Conservation (phyloP, 2,329 filamentous ascomycete species). For the Aspergillus pseudonomiae region DNA sequence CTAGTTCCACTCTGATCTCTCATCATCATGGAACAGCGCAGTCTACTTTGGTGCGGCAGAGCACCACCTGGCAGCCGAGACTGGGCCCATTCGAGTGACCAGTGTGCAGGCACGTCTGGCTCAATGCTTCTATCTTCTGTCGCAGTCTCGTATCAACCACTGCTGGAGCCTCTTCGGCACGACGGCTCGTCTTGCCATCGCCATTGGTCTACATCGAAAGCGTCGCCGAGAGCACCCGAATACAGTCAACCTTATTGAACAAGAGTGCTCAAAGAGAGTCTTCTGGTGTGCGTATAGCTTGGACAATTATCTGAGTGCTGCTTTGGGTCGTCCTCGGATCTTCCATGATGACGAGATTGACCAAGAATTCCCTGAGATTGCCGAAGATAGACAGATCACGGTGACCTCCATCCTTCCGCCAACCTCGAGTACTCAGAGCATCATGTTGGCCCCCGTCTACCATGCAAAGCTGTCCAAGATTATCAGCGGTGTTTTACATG, state of each 20-base stretch:
- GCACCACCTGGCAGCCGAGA: conserved; percentile 37
- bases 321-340: conserved; percentile 20
- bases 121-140: conserved; percentile 39
- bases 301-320: conserved; percentile 24
- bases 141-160: conserved; percentile 38
- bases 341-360: conserved; percentile 26
- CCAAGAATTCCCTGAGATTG: conserved; percentile 23
- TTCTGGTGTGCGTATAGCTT: conserved; percentile 25
- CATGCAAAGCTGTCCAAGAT: conserved; percentile 51
- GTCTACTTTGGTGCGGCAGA: conserved; percentile 30
- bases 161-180: conserved; percentile 41
- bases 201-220: conserved; percentile 34
- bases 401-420: conserved; percentile 24
- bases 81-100: conserved; percentile 33
- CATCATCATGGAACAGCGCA: conserved; percentile 12
- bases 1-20: background rate
- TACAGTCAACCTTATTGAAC: conserved; percentile 17
- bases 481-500: conserved; percentile 48
- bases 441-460: conserved; percentile 51
- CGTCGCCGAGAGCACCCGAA: conserved; percentile 17
- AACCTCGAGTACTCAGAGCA: conserved; percentile 34
- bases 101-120: conserved; percentile 47
- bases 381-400: conserved; percentile 26
- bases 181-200: conserved; percentile 35
- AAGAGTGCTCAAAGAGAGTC: conserved; percentile 20